phyloP scores from a whole-genome alignment of 352 stramenopile species.

The Elongisporangium undulatum region DNA sequence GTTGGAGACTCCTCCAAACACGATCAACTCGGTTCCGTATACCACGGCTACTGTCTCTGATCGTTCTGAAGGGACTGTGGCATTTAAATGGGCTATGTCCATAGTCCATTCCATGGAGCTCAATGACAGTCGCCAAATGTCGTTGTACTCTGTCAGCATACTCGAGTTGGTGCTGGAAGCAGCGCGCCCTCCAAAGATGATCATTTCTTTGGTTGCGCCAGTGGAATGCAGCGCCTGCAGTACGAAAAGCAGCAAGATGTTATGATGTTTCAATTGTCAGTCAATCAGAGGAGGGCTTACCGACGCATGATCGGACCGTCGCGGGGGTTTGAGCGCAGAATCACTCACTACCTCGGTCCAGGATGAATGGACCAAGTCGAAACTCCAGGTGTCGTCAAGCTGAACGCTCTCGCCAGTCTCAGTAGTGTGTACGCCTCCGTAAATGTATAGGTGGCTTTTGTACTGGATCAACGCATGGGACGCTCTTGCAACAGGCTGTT shows the following conservation, averaged over 20 bases:
- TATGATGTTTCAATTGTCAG: too few species aligned
- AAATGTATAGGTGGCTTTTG: slow-evolving; percentile 53
- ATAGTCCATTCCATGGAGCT: neutral
- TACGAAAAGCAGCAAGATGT: too few species aligned
- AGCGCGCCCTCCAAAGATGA: slow-evolving; percentile 49
- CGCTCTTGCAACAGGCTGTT: slow-evolving; percentile 39
- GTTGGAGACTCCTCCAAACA: slow-evolving; percentile 70
- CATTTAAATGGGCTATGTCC: neutral
- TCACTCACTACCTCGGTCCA: slow-evolving; percentile 28
- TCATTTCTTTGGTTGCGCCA: slow-evolving; percentile 28
- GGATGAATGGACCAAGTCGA: slow-evolving; percentile 25
- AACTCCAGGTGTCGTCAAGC: slow-evolving; percentile 65
- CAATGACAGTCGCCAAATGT: slow-evolving; percentile 46
- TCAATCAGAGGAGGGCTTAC: neutral
- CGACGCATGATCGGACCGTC: slow-evolving; percentile 2
- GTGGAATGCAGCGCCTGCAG: slow-evolving; percentile 30
- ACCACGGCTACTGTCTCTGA: slow-evolving; percentile 50
- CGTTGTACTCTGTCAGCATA: slow-evolving; percentile 26
- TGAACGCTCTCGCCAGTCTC: slow-evolving; percentile 22
- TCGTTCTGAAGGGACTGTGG: slow-evolving; percentile 20
- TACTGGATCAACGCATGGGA: slow-evolving; percentile 44
- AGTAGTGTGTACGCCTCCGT: slow-evolving; percentile 42
- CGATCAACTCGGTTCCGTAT: slow-evolving; percentile 39
- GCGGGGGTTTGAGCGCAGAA: slow-evolving; percentile 30
- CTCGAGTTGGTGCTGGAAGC: slow-evolving; percentile 11